Evolutionary conservation across 2,329 filamentous ascomycete species (phyloP).

Genomic region (Sarocladium strictum): DNA sequence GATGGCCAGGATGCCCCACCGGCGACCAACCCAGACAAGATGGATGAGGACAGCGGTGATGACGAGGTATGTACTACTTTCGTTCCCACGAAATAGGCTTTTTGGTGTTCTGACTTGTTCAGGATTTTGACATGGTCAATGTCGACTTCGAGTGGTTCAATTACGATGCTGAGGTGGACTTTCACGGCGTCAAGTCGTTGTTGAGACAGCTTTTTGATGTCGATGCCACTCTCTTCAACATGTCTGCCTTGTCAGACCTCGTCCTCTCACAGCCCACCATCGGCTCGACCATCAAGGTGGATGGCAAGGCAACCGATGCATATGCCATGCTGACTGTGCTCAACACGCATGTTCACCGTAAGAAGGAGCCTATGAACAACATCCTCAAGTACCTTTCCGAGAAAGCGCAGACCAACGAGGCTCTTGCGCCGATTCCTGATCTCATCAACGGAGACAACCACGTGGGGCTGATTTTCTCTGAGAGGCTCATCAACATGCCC

Average conservation of each 20-base stretch:
- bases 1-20: constrained; percentile 37
- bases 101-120: constrained; percentile 9
- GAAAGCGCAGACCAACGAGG: constrained; percentile 45
- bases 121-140: constrained; percentile 89
- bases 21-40: constrained; percentile 36
- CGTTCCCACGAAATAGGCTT: background rate
- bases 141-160: constrained; percentile 99
- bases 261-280: constrained; percentile 82
- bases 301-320: constrained; percentile 85
- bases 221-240: constrained; percentile 78
- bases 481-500: constrained; percentile 96
- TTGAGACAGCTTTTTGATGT: constrained; percentile 88
- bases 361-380: constrained; percentile 65
- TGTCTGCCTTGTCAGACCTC: constrained; percentile 79
- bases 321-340: constrained; percentile 89
- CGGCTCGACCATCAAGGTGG: constrained; percentile 95
- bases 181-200: constrained; percentile 88
- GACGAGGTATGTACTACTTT: constrained; percentile 37
- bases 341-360: constrained; percentile 73
- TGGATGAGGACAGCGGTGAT: constrained; percentile 47
- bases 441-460: constrained; percentile 51
- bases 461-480: constrained; percentile 82
- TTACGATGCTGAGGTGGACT: constrained; percentile 82
- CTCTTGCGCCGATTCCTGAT: constrained; percentile 50
- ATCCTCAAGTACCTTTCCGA: constrained; percentile 65